phyloP scores from a whole-genome alignment of 257 asterid genomes.

The Perilla frutescens region DNA sequence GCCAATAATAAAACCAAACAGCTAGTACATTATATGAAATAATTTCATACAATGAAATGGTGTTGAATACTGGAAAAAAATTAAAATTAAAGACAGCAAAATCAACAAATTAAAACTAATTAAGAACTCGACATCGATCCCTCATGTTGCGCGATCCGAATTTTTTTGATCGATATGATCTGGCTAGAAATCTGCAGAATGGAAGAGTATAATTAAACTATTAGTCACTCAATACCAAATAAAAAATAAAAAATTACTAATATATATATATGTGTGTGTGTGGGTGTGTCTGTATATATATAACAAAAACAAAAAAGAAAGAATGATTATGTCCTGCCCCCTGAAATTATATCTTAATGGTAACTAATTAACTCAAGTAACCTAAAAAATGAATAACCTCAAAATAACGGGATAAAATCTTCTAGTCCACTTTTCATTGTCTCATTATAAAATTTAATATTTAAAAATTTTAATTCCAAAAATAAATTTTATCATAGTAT shows the following conservation, averaged over 20 bases:
- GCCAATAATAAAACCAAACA: background rate
- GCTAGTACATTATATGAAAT: slow-evolving; percentile 20
- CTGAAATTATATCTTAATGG: too few relatives aligned
- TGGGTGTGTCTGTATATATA: too few relatives aligned
- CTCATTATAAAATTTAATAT: too few relatives aligned
- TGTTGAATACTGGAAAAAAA: slow-evolving; percentile 24
- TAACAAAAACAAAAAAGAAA: too few relatives aligned
- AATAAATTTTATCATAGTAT: too few relatives aligned
- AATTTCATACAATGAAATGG: slow-evolving; percentile 34
- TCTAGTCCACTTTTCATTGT: too few relatives aligned
- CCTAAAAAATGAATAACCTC: too few relatives aligned
- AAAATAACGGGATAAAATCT: too few relatives aligned
- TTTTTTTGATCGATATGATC: slow-evolving; percentile 26
- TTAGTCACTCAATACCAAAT: background rate
- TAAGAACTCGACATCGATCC: slow-evolving; percentile 42
- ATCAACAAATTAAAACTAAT: background rate
- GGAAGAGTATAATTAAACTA: background rate
- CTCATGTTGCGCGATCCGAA: slow-evolving; percentile 42
- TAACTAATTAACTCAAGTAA: too few relatives aligned
- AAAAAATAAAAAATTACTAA: background rate
- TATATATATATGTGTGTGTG: too few relatives aligned
- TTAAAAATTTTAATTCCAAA: too few relatives aligned
- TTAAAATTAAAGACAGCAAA: background rate
- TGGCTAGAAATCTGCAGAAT: slow-evolving; percentile 43
- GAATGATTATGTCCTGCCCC: too few relatives aligned